Percentiles rank a stretch among this genome's conserved stretches.
Conservation (phyloP, 2,329 filamentous ascomycete species). For the Aspergillus sp. region DNA sequence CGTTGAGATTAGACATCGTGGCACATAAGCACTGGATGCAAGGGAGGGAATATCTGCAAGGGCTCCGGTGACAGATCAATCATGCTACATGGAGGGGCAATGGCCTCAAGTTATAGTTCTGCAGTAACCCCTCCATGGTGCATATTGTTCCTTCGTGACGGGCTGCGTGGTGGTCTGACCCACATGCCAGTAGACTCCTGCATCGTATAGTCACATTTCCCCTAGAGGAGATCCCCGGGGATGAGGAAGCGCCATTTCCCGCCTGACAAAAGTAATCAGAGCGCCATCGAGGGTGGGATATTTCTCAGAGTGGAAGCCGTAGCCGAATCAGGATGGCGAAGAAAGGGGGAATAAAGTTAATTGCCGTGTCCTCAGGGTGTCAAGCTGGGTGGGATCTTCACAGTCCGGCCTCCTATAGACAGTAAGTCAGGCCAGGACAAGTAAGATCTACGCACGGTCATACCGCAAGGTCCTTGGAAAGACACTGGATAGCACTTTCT, state of each 20-base stretch:
- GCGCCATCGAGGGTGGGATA: not conserved
- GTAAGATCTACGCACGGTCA: not conserved
- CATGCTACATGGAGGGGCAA: slow-evolving; percentile 5
- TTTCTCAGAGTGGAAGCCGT: not conserved
- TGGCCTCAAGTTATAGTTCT: slow-evolving; percentile 8
- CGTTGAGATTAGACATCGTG: slow-evolving; percentile 30
- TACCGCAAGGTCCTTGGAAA: slow-evolving; percentile 9
- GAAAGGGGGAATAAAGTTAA: not conserved
- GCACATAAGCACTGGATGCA: slow-evolving; percentile 1
- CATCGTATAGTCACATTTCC: not conserved
- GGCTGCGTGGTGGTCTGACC: not conserved
- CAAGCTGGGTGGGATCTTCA: not conserved
- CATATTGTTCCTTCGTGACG: not conserved
- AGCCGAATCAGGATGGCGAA: not conserved
- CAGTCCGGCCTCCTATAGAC: not conserved
- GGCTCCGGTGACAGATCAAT: not conserved
- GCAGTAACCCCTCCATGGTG: slow-evolving; percentile 1
- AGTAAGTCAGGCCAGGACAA: not conserved
- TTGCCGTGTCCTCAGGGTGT: not conserved
- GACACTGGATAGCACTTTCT: not conserved
- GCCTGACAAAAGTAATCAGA: not conserved
- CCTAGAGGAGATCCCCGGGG: not conserved
- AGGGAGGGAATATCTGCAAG: not conserved
- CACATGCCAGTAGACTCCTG: not conserved
- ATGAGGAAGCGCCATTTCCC: not conserved